These are phyloP conservation scores for Dryas alaskensis DNA, from an alignment of 306 rosid species.

Conservation along the genomic window DNA sequence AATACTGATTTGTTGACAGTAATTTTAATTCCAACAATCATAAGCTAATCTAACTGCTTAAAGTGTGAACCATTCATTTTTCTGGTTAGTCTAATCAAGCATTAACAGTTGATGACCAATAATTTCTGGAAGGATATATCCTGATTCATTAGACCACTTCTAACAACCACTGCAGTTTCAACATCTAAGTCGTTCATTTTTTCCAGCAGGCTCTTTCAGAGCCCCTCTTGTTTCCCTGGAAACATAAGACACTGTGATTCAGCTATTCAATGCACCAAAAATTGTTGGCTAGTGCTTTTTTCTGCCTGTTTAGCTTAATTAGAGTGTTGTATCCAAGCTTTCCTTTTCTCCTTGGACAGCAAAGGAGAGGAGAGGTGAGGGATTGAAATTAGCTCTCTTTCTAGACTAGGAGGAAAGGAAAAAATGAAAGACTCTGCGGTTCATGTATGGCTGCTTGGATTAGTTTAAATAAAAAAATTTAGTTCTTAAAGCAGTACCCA, in stretches of 20 bases:
- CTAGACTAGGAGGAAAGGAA: conserved; percentile 3
- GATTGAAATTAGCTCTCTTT: not conserved
- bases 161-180: not conserved
- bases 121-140: not conserved
- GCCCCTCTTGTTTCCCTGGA: not conserved
- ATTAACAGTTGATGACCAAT: not conserved
- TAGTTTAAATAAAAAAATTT: not conserved
- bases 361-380: not conserved
- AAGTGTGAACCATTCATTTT: not conserved
- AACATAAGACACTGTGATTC: not conserved
- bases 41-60: too few species aligned
- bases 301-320: too few species aligned
- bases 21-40: not conserved
- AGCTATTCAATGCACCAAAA: not conserved
- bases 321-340: not conserved
- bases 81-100: not conserved
- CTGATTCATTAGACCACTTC: not conserved
- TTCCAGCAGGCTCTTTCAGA: not conserved
- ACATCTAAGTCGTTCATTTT: not conserved
- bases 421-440: not conserved
- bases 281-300: too few species aligned
- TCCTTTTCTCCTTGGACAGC: not conserved
- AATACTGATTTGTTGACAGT: not conserved
- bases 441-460: too few species aligned
- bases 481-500: conserved; percentile 9